Conservation (phyloP, 306 rosid genomes). For the Vicia faba region DNA sequence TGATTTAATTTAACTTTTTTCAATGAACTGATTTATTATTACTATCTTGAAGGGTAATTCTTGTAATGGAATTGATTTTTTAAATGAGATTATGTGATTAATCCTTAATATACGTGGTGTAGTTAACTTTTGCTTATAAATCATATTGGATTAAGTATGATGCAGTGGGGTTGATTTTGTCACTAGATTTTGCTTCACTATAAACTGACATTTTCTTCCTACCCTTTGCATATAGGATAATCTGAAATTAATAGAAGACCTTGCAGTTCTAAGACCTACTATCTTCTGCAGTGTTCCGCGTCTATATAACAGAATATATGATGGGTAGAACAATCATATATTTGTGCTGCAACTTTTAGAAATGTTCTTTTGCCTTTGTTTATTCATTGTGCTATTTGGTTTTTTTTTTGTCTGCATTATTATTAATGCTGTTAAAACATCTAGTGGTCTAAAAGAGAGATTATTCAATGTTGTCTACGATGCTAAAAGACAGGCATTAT, state of each 20-base stretch:
- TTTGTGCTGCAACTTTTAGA: slow-evolving; percentile 20
- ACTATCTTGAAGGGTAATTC: no score
- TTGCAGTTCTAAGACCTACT: slow-evolving; percentile 86
- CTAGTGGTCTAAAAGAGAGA: slow-evolving; percentile 85
- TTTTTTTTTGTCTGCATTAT: slow-evolving; percentile 53
- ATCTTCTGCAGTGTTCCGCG: slow-evolving; percentile 97
- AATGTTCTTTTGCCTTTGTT: slow-evolving; percentile 28
- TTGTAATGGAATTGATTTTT: no score
- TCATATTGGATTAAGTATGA: neutral
- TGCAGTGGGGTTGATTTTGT: no score
- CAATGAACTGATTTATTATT: no score
- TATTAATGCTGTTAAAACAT: slow-evolving; percentile 79
- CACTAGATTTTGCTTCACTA: neutral
- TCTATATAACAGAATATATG: slow-evolving; percentile 93
- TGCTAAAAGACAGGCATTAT: slow-evolving; percentile 86
- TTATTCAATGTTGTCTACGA: slow-evolving; percentile 90
- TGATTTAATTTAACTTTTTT: no score
- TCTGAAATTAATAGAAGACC: slow-evolving; percentile 91
- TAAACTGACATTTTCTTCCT: slow-evolving; percentile 33
- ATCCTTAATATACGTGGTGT: no score
- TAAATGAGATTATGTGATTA: no score
- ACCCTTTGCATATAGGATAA: slow-evolving; percentile 70
- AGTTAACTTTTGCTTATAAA: no score
- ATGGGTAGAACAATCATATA: slow-evolving; percentile 61
- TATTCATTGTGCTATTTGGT: slow-evolving; percentile 39